These are phyloP conservation scores for Cyclaneusma minus DNA, from an alignment of 2,329 filamentous ascomycete genomes.

Conservation along the genomic window DNA sequence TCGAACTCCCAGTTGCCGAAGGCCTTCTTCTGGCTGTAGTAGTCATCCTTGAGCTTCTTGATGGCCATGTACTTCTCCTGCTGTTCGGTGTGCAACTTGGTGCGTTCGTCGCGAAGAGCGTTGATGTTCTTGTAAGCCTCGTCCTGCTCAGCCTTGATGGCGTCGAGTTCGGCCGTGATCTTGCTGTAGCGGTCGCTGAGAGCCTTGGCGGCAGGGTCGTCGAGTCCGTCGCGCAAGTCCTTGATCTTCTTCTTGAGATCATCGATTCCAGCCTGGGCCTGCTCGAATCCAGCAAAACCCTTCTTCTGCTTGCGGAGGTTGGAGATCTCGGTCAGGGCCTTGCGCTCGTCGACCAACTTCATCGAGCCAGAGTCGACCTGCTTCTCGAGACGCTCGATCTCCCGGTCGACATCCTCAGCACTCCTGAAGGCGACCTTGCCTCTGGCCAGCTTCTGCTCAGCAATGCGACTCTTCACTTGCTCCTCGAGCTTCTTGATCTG, in stretches of 20 bases:
- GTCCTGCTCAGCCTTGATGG: constrained; percentile 85
- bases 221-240: constrained; percentile 73
- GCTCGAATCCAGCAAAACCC: constrained; percentile 74
- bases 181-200: constrained; percentile 73
- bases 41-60: constrained; percentile 78
- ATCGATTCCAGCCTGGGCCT: constrained; percentile 77
- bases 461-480: constrained; percentile 69
- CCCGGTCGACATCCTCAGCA: constrained; percentile 70
- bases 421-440: constrained; percentile 74
- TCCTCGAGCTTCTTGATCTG: constrained; percentile 88
- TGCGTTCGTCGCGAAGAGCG: constrained; percentile 68
- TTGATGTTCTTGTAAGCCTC: constrained; percentile 80
- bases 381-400: constrained; percentile 68
- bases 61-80: constrained; percentile 73
- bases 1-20: constrained; percentile 72
- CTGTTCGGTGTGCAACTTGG: constrained; percentile 70
- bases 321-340: constrained; percentile 71
- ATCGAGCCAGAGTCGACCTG: constrained; percentile 80
- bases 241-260: constrained; percentile 77
- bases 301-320: constrained; percentile 79
- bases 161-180: constrained; percentile 76
- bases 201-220: constrained; percentile 82
- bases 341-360: constrained; percentile 96
- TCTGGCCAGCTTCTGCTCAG: constrained; percentile 75
- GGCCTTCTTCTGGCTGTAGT: constrained; percentile 71